phyloP scores from a whole-genome alignment of 257 asterid species.

The Capsicum baccatum region DNA sequence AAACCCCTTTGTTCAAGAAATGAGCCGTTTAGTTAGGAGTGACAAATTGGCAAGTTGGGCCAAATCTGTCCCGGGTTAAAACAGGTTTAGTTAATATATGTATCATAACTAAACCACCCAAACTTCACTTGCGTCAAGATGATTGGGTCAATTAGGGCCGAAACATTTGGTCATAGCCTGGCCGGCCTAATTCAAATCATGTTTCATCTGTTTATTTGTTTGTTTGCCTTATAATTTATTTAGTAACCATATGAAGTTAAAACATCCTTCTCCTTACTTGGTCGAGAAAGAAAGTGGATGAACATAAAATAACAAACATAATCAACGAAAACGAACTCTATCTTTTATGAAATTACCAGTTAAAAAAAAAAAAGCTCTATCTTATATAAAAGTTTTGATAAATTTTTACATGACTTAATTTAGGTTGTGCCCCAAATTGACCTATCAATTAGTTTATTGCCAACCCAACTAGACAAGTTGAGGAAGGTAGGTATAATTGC shows the following conservation, averaged over 20 bases:
- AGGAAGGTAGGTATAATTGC: constrained; percentile 5
- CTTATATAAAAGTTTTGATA: neutral
- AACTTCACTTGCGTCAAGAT: neutral
- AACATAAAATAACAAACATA: neutral
- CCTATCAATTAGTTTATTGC: neutral
- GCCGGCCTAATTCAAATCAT: neutral
- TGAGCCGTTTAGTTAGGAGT: neutral
- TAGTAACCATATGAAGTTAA: neutral
- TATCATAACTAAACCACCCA: constrained; percentile 9
- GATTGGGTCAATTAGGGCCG: neutral
- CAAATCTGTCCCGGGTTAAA: neutral
- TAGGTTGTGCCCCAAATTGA: constrained; percentile 13
- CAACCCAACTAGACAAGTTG: neutral
- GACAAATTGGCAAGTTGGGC: neutral
- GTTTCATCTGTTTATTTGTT: neutral
- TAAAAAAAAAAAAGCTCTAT: too few relatives aligned
- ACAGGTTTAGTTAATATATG: neutral
- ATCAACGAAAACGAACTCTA: neutral
- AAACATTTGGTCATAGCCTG: neutral
- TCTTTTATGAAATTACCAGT: neutral
- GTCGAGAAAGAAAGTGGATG: neutral
- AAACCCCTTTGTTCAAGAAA: neutral
- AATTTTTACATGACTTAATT: neutral
- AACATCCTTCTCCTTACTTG: neutral
- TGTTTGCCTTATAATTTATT: neutral